Base-by-base conservation (phyloP, 2,329 filamentous ascomycete genomes). In the Torrubiella hemipterigena region DNA sequence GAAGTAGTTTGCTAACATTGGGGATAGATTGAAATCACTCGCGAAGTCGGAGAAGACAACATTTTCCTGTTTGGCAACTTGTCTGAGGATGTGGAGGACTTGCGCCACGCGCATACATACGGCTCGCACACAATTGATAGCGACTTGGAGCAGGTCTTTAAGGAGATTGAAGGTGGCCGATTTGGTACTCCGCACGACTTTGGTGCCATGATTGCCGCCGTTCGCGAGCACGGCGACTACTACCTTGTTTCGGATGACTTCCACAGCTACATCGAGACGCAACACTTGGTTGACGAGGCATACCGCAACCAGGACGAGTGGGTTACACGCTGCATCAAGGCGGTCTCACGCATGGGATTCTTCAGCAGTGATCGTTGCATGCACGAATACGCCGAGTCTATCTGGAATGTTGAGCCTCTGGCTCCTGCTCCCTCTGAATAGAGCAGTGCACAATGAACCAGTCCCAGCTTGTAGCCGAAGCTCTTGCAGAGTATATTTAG, bases 61-160 rank as follows among this genome's bases (percentile, higher is more conserved):
- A 95, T 98, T 54, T 98, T 98, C 76, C 73, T 98, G 45, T 96
- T 98, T 52, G 91, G 91, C 38, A 94, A 89, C 54, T 73, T 98
- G 14, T 77, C 91, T 34, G 91, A 98, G 56, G 86, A 96, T 45
- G 91, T 98, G 24, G 91, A 96, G 48, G 89, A 96, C 43, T 77
- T 98, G 33, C 87, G 91, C 29, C 86, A 96, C 58, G 67, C 70
- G 14, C 89, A 96, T 63, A 80, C 77, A 42, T 96, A 94, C 58
- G 79, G 81, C 40, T 63, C 74, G 24, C 83, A 93, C 62, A 59
- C 70, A 21, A 65, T 96, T 35, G 86, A 96, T 54, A 59, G 78
- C 0, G 72, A 80, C 40, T 75, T 98, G 24, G 60, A 70, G 42
- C 74, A 77, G 43, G 91, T 98, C 31, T 98, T 96, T 53, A 68